A percentile compares a stretch with the other conserved stretches of the same genome.
Evolutionary conservation across 2,329 filamentous ascomycete genomes (phyloP).

Genomic region (Phaeosphaeriaceae sp.): DNA sequence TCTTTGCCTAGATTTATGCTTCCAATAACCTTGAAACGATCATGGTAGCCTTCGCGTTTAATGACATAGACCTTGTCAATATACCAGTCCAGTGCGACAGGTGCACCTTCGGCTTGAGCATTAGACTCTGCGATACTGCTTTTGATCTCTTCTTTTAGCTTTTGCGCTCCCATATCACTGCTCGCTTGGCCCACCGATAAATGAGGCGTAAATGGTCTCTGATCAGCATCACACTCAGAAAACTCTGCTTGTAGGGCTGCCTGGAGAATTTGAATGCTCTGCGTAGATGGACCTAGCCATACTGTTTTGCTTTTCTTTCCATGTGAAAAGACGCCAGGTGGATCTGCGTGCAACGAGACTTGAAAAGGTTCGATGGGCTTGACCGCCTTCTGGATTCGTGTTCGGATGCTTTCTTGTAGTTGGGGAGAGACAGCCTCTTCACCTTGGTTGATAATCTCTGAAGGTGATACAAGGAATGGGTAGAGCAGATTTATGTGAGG

Average conservation of each 20-base stretch:
- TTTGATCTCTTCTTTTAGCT: constrained; percentile 22
- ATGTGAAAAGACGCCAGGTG: constrained; percentile 25
- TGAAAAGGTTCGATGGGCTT: constrained; percentile 23
- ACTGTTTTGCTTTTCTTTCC: constrained; percentile 29
- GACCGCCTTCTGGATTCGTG: constrained; percentile 27
- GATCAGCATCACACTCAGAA: constrained; percentile 26
- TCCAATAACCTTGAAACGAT: constrained; percentile 32
- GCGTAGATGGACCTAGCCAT: constrained; percentile 29
- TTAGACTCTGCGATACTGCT: constrained; percentile 14
- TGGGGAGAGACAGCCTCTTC: background rate
- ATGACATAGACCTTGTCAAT: constrained; percentile 38
- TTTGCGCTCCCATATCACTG: constrained; percentile 13
- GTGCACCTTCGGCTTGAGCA: background rate
- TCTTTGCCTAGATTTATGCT: constrained; percentile 16
- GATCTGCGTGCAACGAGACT: constrained; percentile 26
- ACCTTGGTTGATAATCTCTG: constrained; percentile 13
- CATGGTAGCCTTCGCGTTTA: constrained; percentile 30
- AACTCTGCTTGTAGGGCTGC: constrained; percentile 35
- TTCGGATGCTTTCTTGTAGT: constrained; percentile 27
- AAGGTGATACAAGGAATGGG: constrained; percentile 33
- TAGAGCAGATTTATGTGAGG: constrained; percentile 42
- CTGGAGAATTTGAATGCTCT: constrained; percentile 25
- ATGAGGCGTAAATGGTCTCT: constrained; percentile 32
- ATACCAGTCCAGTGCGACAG: constrained; percentile 26
- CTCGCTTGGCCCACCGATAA: constrained; percentile 35